A percentile compares a stretch with the other conserved stretches of the same genome.
Evolutionary conservation across 139 green algal genomes (phyloP).

Genomic region (Eudorina sp.): DNA sequence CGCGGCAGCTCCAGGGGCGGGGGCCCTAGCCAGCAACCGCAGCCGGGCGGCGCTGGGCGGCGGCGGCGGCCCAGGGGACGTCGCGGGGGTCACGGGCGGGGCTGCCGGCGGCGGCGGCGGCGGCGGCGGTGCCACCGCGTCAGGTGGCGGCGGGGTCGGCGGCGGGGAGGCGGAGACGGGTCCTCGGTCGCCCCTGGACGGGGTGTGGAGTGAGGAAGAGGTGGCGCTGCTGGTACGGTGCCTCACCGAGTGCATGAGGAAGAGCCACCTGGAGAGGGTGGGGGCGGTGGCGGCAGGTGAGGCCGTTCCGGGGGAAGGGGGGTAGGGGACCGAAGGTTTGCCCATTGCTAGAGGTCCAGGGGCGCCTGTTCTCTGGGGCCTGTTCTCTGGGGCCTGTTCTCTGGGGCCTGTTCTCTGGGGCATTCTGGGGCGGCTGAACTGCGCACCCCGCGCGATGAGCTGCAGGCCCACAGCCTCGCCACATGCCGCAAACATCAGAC

Average conservation of each 20-base stretch:
- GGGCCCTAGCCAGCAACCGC: neutral
- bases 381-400: too few relatives aligned
- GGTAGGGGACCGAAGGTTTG: too few relatives aligned
- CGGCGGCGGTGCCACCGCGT: too few relatives aligned
- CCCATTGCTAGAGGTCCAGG: neutral
- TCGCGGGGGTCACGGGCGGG: neutral
- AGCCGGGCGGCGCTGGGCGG: neutral
- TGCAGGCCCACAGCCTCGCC: too few relatives aligned
- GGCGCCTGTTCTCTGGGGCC: too few relatives aligned
- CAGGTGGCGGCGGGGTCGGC: neutral
- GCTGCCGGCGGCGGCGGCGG: neutral
- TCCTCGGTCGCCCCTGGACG: neutral
- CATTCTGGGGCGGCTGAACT: too few relatives aligned
- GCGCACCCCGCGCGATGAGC: too few relatives aligned
- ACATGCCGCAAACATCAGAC: too few relatives aligned
- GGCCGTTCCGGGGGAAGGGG: too few relatives aligned
- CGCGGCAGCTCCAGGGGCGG: neutral
- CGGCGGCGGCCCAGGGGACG: neutral
- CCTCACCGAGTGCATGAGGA: neutral
- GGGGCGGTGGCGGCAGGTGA: constrained; percentile 21
- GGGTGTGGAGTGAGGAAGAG: constrained; percentile 35
- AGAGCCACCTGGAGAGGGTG: neutral
- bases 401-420: too few relatives aligned
- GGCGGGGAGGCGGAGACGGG: neutral
- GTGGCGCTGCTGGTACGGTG: neutral